phyloP scores from a whole-genome alignment of 2,329 filamentous ascomycete species.

The Trichoderma asperellum region DNA sequence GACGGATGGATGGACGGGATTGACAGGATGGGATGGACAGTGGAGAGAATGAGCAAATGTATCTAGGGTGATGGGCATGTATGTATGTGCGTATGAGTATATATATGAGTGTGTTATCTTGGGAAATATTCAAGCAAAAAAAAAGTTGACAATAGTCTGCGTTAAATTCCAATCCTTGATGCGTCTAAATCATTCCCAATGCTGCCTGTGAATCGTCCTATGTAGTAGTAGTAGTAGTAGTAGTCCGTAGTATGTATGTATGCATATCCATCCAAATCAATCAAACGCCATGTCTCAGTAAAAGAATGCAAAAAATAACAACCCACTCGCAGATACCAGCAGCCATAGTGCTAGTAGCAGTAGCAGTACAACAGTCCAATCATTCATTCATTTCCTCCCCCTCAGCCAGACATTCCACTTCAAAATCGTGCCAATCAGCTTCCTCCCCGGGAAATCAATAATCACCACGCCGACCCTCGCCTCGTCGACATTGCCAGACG shows the following conservation, averaged over 20 bases:
- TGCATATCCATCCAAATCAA: not conserved
- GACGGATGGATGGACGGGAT: not conserved
- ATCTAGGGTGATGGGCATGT: constrained; percentile 9
- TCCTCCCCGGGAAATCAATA: constrained; percentile 53
- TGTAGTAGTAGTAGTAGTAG: not conserved
- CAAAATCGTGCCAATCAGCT: constrained; percentile 49
- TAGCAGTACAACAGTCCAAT: not conserved
- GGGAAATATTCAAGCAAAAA: not conserved
- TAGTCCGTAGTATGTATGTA: not conserved
- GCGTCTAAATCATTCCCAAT: not conserved
- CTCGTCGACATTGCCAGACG: constrained; percentile 34
- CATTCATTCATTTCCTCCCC: not conserved
- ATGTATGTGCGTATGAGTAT: constrained; percentile 10
- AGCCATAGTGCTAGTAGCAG: too few relatives aligned
- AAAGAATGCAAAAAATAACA: constrained; percentile 11
- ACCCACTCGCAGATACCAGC: not conserved
- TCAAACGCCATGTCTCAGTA: constrained; percentile 8
- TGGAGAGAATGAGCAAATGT: not conserved
- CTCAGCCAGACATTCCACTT: constrained; percentile 44
- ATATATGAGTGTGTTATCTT: not conserved
- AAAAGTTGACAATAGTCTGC: not conserved
- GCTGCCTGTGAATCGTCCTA: not conserved
- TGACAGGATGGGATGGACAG: not conserved
- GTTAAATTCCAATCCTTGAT: constrained; percentile 6
- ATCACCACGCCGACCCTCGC: constrained; percentile 52